These are phyloP conservation scores for Sporothrix mexicana DNA, from an alignment of 2,329 filamentous ascomycete species.

Conservation along the genomic window DNA sequence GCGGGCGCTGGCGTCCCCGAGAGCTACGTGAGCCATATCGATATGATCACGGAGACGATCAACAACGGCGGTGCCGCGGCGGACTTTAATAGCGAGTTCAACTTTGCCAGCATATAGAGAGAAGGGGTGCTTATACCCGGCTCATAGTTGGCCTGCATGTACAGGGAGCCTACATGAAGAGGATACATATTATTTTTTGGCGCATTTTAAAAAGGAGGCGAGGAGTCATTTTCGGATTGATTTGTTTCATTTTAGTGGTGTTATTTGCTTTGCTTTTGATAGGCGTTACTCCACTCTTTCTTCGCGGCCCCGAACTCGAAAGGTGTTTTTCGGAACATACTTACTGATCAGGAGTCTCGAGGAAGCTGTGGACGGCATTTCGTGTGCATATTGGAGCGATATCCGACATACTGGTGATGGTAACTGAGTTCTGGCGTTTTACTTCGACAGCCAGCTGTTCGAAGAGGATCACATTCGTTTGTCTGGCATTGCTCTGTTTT, in stretches of 20 bases:
- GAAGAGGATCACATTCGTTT: not conserved
- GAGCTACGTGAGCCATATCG: constrained; percentile 53
- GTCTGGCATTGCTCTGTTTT: not conserved
- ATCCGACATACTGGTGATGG: constrained; percentile 2
- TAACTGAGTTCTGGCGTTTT: constrained; percentile 14
- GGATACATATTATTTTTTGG: not conserved
- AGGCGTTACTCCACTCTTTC: not conserved
- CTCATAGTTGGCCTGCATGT: not conserved
- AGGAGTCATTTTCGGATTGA: not conserved
- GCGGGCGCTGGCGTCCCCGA: constrained; percentile 27
- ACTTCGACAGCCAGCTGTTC: not conserved
- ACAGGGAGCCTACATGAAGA: not conserved
- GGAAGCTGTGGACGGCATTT: not conserved
- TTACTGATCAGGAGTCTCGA: not conserved
- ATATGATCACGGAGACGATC: constrained; percentile 51
- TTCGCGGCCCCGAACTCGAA: not conserved
- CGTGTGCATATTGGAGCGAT: constrained; percentile 18
- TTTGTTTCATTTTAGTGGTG: not conserved
- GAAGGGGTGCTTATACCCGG: not conserved
- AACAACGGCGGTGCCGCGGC: constrained; percentile 24
- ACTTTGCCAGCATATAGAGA: constrained; percentile 24
- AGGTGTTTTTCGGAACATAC: not conserved
- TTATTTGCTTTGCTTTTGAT: not conserved
- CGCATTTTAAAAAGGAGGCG: not conserved
- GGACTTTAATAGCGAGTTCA: constrained; percentile 31